These are phyloP conservation scores for Aegilops speltoides DNA, from an alignment of 176 grass and related monocot genomes.

Conservation along the genomic window DNA sequence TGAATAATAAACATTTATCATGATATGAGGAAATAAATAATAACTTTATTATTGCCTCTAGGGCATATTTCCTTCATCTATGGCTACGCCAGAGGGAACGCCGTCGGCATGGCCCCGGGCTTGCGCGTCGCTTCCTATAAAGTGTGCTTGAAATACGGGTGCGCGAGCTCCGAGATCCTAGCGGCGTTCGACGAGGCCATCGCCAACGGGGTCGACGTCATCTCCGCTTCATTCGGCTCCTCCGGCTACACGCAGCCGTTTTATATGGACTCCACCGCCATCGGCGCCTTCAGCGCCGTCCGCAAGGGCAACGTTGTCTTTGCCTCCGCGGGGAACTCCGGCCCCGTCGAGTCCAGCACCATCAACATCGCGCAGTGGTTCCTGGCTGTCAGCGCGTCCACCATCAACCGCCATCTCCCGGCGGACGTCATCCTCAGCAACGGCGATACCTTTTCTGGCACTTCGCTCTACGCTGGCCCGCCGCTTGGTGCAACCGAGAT, in stretches of 20 bases:
- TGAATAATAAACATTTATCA: no score
- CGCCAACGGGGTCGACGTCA: slow-evolving; percentile 7
- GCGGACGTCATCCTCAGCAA: slow-evolving; percentile 15
- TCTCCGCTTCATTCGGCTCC: slow-evolving; percentile 22
- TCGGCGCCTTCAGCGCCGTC: slow-evolving; percentile 41
- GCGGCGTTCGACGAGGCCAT: slow-evolving; percentile 27
- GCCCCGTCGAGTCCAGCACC: slow-evolving; percentile 7
- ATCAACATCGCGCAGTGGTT: slow-evolving; percentile 44
- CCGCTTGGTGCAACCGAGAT: not conserved
- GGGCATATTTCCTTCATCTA: no score
- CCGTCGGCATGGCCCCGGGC: slow-evolving; percentile 21
- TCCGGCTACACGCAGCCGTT: not conserved
- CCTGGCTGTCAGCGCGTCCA: slow-evolving; percentile 39
- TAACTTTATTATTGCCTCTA: no score
- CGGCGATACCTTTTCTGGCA: not conserved
- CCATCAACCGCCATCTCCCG: slow-evolving; percentile 29
- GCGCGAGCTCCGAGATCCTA: slow-evolving; percentile 25
- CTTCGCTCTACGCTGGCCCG: not conserved
- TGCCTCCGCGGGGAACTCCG: slow-evolving; percentile 24
- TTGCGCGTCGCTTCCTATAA: slow-evolving; percentile 40
- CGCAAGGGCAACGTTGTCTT: slow-evolving; percentile 30
- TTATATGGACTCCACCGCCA: slow-evolving; percentile 3
- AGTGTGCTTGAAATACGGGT: slow-evolving; percentile 18
- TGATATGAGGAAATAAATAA: no score
- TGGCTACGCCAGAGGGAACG: slow-evolving; percentile 11